These are phyloP conservation scores for Catharanthus roseus DNA, from an alignment of 257 asterid genomes.

Conservation along the genomic window DNA sequence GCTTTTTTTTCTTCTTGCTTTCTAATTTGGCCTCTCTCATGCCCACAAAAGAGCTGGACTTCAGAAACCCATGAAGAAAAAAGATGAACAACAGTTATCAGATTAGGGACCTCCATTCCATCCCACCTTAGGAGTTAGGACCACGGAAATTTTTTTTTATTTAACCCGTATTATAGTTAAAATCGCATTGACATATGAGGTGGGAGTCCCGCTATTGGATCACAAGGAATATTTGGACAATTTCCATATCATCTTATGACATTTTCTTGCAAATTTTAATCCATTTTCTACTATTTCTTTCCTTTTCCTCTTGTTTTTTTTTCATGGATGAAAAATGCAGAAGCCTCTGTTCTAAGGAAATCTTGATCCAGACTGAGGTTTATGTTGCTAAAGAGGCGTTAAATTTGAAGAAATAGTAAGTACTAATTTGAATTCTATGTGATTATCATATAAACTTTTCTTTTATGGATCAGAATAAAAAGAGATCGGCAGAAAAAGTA, in stretches of 20 bases:
- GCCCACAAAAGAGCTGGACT: conserved; percentile 20
- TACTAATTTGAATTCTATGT: not conserved
- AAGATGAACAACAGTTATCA: too few relatives aligned
- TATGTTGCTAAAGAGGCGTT: not conserved
- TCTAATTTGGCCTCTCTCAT: conserved; percentile 22
- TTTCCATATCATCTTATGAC: too few relatives aligned
- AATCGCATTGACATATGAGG: too few relatives aligned
- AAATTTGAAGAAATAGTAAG: not conserved
- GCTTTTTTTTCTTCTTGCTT: conserved; percentile 10
- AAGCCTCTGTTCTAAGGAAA: not conserved
- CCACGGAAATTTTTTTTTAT: conserved; percentile 24
- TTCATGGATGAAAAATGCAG: not conserved
- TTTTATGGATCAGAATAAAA: not conserved
- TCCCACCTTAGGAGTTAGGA: conserved; percentile 23
- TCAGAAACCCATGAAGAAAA: conserved; percentile 30
- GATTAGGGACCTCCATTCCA: conserved; percentile 15
- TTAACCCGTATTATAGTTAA: too few relatives aligned
- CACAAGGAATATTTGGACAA: too few relatives aligned
- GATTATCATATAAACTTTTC: not conserved
- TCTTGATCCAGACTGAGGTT: not conserved
- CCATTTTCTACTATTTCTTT: not conserved
- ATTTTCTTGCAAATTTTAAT: not conserved
- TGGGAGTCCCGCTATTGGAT: too few relatives aligned
- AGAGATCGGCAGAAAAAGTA: conserved; percentile 14
- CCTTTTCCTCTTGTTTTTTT: too few relatives aligned